Base-by-base conservation (phyloP, 768 basidiomycete species). In the Russula ochroleuca region DNA sequence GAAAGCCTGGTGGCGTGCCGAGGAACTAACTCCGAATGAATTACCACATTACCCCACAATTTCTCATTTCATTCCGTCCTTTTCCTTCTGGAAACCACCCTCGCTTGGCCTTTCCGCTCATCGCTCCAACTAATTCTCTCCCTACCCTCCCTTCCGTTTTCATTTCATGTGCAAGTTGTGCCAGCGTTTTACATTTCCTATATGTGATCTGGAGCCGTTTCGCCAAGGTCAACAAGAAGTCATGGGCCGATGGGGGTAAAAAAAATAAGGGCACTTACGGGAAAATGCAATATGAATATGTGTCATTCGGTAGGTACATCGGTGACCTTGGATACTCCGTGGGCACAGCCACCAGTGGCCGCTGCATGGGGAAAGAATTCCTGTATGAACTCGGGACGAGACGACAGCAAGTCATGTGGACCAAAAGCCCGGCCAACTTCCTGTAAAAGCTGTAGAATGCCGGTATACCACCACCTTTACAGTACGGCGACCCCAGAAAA, bases 1-100 rank as follows among this genome's bases (percentile, higher is more conserved):
- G 62, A 59, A 59, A 53, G 62, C 62, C 43, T 63, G 57, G 62
- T 63, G 62, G 62, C 62, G 62, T 50, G 17, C 54, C 54, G 37
- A 40, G 17, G 17, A 47, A n/a, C n/a, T 37, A 51, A 8, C 45
- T 19, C 62, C 56, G 51, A 52, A 59, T 61, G 35, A 11, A 25
- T 61, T 43, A 11, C 38, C 50, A 43, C 23, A 54, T 59, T 37
- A 52, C 56, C 41, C 53, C 53, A 48, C 53, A 62, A 35, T 57
- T 10, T 33, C 28, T 52, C 48, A 45, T 57, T 13, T 28, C 41
- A 43, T 43, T 41, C 25, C 8, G 8, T 41, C 3, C 7, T 17
- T 31, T 41, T 43, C 25, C 40, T 19, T 47, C 31, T 57, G 31
- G 56, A 57, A 57, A 23, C 13, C 7, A 25, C 25, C 25, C 23